phyloP scores from a whole-genome alignment of 768 basidiomycete genomes.

The Brasilioporus rufonigricans region DNA sequence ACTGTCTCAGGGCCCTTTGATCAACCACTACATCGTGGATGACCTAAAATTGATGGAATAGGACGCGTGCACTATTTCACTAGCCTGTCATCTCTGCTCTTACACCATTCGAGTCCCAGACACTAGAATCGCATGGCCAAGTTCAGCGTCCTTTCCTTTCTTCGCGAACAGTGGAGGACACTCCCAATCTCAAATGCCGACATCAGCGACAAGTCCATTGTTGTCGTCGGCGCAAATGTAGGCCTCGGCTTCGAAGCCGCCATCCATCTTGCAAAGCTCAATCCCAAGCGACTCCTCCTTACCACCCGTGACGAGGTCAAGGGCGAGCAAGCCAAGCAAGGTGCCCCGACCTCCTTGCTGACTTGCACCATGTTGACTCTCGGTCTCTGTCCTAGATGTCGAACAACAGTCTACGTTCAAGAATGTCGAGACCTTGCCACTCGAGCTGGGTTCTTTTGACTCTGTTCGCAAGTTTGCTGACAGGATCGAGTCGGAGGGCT shows the following conservation, averaged over 20 bases:
- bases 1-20: too few species aligned
- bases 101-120: too few species aligned
- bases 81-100: too few species aligned
- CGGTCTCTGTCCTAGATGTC: conserved; percentile 11
- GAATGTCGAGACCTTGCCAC: conserved; percentile 29
- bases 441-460: conserved; percentile 34
- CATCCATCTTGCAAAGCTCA: conserved; percentile 25
- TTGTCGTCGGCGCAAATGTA: conserved; percentile 28
- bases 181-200: conserved; percentile 24
- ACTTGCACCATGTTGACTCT: neutral
- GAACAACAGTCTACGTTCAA: conserved; percentile 10
- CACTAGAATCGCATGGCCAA: conserved; percentile 25
- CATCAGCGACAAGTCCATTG: conserved; percentile 21
- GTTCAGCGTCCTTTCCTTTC: conserved; percentile 13
- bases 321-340: conserved; percentile 15
- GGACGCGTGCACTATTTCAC: too few species aligned
- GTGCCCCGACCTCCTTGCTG: conserved; percentile 5
- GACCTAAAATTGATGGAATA: too few species aligned
- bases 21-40: too few species aligned
- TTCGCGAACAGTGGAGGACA: conserved; percentile 29
- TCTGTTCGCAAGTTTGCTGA: conserved; percentile 34
- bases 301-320: conserved; percentile 26
- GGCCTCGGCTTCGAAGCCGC: conserved; percentile 32
- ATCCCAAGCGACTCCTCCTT: conserved; percentile 24
- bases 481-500: conserved; percentile 25